Evolutionary conservation across 768 basidiomycete genomes (phyloP), one percentile per base, ranked within the genome.

Genomic region (Pholiota conissans): DNA sequence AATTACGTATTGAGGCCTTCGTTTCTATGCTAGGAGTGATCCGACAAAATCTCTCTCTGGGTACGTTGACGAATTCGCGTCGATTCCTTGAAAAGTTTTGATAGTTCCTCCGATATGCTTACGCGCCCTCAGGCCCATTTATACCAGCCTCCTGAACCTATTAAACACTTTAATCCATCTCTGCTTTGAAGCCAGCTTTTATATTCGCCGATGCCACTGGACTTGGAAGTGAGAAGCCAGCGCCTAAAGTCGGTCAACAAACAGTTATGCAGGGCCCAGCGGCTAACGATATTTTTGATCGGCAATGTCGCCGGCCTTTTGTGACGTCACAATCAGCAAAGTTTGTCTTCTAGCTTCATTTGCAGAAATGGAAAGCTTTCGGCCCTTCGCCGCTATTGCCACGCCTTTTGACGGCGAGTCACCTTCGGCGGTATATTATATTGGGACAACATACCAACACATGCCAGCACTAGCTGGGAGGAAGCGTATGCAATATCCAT

Each of bases 41-140:
- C 53, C 53, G 53, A 54, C 20, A 45, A 24, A 45, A 46, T 54
- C 53, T 54, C n/a, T n/a, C 53, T n/a, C 27, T 20, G 16, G 11
- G 14, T 35, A 18, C 24, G 42, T 45, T 45, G 20, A 45, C 9
- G 6, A 22, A 20, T 13, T 11, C 42, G 24, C 22, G 20, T 24
- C 18, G 42, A 45, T 26, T 26, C 24, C 18, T 45, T 4, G 16
- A 22, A 32, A 32, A 32, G 30, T 6, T 32, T 13, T 26, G 7
- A 45, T 45, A 45, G 11, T 45, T 45, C 42, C 42, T 45, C 20
- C 42, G 42, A 45, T 10, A 26, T 5, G 6, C 30, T 32, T 6
- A 24, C 42, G 24, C 42, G 42, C 22, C 24, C 18, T 22, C 18
- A 45, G 11, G 18, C 42, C 37, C 8, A 4, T n/a, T n/a, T n/a